A percentile compares a stretch with the other conserved stretches of the same genome.
Conservation (phyloP, 2,329 filamentous ascomycete species). For the Teratosphaeria epicoccoides region DNA sequence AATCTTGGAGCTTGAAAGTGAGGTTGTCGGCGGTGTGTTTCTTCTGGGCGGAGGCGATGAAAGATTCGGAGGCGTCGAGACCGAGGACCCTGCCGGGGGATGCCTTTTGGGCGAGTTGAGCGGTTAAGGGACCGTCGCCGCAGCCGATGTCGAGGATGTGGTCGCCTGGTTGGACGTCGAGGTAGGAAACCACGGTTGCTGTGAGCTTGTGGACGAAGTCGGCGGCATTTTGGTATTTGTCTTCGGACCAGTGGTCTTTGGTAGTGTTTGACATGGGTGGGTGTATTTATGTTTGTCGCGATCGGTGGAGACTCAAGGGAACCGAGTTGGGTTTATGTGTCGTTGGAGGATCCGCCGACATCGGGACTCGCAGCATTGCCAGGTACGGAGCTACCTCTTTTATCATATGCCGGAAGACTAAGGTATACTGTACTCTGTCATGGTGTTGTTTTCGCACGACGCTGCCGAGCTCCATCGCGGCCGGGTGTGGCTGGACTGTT, state of each 20-base stretch:
- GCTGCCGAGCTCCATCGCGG: not conserved
- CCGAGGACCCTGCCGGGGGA: constrained; percentile 25
- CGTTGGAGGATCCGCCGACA: not conserved
- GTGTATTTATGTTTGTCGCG: not conserved
- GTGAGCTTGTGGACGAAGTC: constrained; percentile 34
- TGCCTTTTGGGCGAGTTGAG: constrained; percentile 23
- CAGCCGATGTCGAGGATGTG: constrained; percentile 32
- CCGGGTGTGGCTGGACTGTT: too few species aligned
- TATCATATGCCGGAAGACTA: too few species aligned
- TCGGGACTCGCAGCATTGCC: not conserved
- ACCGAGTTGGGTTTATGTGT: not conserved
- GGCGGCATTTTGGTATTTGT: constrained; percentile 28
- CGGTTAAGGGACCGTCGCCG: constrained; percentile 32
- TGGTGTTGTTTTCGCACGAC: not conserved
- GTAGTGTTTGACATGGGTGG: not conserved
- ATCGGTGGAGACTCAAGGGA: not conserved
- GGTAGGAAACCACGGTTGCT: constrained; percentile 27
- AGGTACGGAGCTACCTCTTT: not conserved
- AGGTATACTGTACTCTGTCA: not conserved
- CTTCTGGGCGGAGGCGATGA: constrained; percentile 28
- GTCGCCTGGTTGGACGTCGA: constrained; percentile 25
- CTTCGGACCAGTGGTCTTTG: constrained; percentile 25
- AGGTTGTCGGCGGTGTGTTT: constrained; percentile 15
- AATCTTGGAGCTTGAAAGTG: constrained; percentile 24
- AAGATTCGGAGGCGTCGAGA: constrained; percentile 31